phyloP scores from a whole-genome alignment of 2,329 filamentous ascomycete species.

The Aspergillus sp. region DNA sequence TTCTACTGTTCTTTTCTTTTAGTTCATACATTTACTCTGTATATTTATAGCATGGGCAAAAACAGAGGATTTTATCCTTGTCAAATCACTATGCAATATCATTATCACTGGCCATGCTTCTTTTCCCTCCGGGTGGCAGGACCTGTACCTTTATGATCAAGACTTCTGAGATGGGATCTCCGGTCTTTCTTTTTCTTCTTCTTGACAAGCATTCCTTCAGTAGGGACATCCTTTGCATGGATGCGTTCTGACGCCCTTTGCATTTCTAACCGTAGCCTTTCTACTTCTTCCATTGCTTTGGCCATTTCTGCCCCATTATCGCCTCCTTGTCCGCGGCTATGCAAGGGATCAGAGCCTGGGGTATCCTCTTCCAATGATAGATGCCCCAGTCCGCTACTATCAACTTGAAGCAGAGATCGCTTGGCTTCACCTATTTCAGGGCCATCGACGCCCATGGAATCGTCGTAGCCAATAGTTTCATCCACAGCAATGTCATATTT shows the following conservation, averaged over 20 bases:
- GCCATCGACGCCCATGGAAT: constrained; percentile 32
- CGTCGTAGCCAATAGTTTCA: constrained; percentile 55
- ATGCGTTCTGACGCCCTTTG: constrained; percentile 43
- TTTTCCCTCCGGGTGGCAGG: no score
- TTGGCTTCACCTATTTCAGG: constrained; percentile 35
- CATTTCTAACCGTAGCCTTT: constrained; percentile 81
- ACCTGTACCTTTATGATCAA: neutral
- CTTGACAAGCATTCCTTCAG: constrained; percentile 46
- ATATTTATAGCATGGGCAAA: no score
- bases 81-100: no score
- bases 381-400: constrained; percentile 70
- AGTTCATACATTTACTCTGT: no score
- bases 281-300: constrained; percentile 79
- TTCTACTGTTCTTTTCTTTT: no score
- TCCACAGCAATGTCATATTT: constrained; percentile 63
- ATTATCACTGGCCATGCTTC: no score
- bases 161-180: neutral
- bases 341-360: constrained; percentile 7
- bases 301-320: constrained; percentile 83
- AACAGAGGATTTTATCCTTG: no score
- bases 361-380: constrained; percentile 56
- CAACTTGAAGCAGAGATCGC: constrained; percentile 69
- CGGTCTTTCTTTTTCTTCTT: constrained; percentile 45
- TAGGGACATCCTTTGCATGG: constrained; percentile 40
- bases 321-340: constrained; percentile 56